These are phyloP conservation scores for Botrytis squamosa DNA, from an alignment of 2,329 filamentous ascomycete species.

Conservation along the genomic window DNA sequence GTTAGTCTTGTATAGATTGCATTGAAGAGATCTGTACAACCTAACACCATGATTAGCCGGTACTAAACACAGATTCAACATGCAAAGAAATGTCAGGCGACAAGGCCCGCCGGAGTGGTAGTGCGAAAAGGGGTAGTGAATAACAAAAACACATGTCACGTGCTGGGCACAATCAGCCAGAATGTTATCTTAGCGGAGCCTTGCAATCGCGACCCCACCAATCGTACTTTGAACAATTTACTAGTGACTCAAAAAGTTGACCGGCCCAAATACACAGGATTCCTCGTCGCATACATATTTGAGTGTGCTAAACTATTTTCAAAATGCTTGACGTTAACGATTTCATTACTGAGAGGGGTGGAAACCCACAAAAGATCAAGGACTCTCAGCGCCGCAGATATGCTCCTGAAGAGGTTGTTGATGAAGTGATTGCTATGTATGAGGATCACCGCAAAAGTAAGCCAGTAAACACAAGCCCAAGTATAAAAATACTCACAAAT, in stretches of 20 bases:
- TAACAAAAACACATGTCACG: slow-evolving; percentile 6
- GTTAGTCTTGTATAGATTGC: background rate
- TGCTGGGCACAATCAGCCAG: slow-evolving; percentile 7
- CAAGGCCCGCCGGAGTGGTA: background rate
- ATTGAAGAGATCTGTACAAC: background rate
- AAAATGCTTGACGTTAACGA: slow-evolving; percentile 74
- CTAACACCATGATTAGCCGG: background rate
- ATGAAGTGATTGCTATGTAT: slow-evolving; percentile 84
- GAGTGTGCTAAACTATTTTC: slow-evolving; percentile 20
- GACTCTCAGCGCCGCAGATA: slow-evolving; percentile 83
- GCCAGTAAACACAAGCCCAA: slow-evolving; percentile 28
- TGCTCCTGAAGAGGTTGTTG: slow-evolving; percentile 79
- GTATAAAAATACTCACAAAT: slow-evolving; percentile 13
- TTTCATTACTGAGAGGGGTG: slow-evolving; percentile 83
- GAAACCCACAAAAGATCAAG: slow-evolving; percentile 86
- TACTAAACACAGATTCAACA: background rate
- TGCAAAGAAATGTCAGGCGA: background rate
- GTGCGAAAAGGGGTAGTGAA: slow-evolving; percentile 15
- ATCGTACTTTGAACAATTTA: slow-evolving; percentile 20
- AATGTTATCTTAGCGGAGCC: slow-evolving; percentile 22
- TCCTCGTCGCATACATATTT: slow-evolving; percentile 1
- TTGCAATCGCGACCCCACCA: slow-evolving; percentile 21
- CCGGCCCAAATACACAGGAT: background rate
- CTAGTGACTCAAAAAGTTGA: slow-evolving; percentile 22
- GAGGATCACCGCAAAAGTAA: slow-evolving; percentile 78